Evolutionary conservation across 2,329 filamentous ascomycete genomes (phyloP), one percentile per base, ranked within the genome.

Genomic region (Colletotrichum aenigma): DNA sequence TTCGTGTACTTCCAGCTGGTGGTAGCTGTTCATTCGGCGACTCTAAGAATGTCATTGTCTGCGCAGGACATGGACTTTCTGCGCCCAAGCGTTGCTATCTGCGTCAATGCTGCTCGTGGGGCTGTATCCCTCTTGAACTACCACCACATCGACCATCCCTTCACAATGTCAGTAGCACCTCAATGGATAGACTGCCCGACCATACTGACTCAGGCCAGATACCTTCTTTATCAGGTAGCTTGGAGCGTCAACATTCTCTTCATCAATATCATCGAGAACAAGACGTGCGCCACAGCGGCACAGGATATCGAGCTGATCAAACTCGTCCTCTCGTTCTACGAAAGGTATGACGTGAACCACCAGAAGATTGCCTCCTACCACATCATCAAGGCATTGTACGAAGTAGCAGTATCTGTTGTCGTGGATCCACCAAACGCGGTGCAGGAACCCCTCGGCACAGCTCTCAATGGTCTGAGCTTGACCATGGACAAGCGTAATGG

Each of bases 191-290:
- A 21, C 21, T 15, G 8, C 26, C 12, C 18, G 15, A 4, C 24
- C 18, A n/a, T 32, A 18, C 28, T 30, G 18, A 61, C 28, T 30
- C 28, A 21, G 15, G 9, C 28, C 38, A 73, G 73, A 24, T 75
- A 73, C 28, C 70, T 75, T 2, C 26, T 75, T n/a, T 75, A 75
- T 24, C 73, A 75, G 34, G 56, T 75, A 6, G 73, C 73, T 7
- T 75, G 73, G 73, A 75, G 70, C 13, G 73, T 75, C n/a, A 70
- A 75, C 21, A 67, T 75, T 15, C 65, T 75, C 32, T 73, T 75
- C 28, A 58, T 75, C 38, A 65, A 75, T 10, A 75, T 75, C 9
- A 58, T 75, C 34, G 70, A 75, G 34, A 75, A 75, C 64, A 75
- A 68, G 36, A 48, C 43, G 2, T 67, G 34, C 2, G 62, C 69